A percentile compares a stretch with the other conserved stretches of the same genome.
phyloP scores from a whole-genome alignment of 495 filamentous ascomycete genomes.

The Halenospora varia region DNA sequence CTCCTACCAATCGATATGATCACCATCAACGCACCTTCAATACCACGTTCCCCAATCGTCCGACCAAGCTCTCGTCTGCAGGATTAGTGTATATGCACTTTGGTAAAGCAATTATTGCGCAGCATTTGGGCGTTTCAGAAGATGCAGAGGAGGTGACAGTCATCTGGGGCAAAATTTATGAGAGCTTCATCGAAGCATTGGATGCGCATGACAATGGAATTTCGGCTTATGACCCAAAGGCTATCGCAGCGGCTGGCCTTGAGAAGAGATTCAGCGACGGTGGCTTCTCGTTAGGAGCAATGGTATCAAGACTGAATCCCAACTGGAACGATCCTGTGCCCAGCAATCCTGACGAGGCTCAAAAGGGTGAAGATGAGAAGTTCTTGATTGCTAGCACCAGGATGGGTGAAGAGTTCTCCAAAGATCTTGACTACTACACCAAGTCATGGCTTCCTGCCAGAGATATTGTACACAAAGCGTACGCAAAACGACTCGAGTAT shows the following conservation, averaged over 20 bases:
- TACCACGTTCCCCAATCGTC: conserved; percentile 68
- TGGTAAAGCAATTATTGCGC: conserved; percentile 73
- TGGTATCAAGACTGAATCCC: conserved; percentile 81
- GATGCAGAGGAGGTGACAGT: conserved; percentile 64
- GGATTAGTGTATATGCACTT: conserved; percentile 96
- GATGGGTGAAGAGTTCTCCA: conserved; percentile 80
- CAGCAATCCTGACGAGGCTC: conserved; percentile 50
- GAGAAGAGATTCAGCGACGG: conserved; percentile 77
- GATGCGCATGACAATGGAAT: conserved; percentile 98
- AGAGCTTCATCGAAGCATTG: conserved; percentile 89
- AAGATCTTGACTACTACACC: conserved; percentile 68
- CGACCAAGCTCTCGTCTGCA: conserved; percentile 87
- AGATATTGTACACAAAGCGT: conserved; percentile 68
- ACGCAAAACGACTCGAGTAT: conserved; percentile 54
- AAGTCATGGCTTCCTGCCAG: conserved; percentile 85
- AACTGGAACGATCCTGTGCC: conserved; percentile 54
- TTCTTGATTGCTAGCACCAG: conserved; percentile 73
- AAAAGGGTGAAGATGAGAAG: conserved; percentile 72
- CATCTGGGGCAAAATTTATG: conserved; percentile 86
- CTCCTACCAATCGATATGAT: conserved; percentile 74
- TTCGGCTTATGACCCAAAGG: conserved; percentile 65
- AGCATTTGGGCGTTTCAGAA: conserved; percentile 55
- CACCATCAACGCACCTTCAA: conserved; percentile 93
- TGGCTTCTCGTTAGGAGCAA: conserved; percentile 75
- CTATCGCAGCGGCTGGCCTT: conserved; percentile 57